Conservation (phyloP, 2,329 filamentous ascomycete species). For the Aspergillus fumigatiaffinis region DNA sequence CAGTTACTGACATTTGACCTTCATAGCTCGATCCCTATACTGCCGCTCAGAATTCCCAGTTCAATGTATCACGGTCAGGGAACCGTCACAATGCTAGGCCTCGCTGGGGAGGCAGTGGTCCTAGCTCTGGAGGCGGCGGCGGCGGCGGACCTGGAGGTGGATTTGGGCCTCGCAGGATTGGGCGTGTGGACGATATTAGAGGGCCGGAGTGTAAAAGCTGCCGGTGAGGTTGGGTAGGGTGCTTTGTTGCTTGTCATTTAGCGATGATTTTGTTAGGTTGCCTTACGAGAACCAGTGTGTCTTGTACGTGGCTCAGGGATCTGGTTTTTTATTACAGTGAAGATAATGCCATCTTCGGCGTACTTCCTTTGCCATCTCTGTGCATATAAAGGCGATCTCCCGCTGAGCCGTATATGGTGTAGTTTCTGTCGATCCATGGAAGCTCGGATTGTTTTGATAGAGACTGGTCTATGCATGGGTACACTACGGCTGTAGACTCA, state of each 20-base stretch:
- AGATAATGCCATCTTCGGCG: neutral
- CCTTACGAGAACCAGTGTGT: neutral
- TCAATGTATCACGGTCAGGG: slow-evolving; percentile 38
- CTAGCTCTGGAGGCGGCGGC: slow-evolving; percentile 24
- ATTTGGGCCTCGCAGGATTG: slow-evolving; percentile 36
- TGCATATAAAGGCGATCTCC: no score
- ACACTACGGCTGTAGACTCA: neutral
- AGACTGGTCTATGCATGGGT: neutral
- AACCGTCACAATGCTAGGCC: slow-evolving; percentile 21
- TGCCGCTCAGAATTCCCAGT: slow-evolving; percentile 44
- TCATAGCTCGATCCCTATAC: slow-evolving; percentile 44
- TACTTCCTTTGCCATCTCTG: neutral
- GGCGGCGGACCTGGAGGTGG: slow-evolving; percentile 25
- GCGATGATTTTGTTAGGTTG: neutral
- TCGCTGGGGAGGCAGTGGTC: slow-evolving; percentile 22
- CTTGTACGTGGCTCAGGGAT: neutral
- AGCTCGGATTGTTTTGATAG: neutral
- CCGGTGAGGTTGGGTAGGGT: slow-evolving; percentile 20
- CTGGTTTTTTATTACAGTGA: neutral
- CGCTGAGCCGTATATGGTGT: neutral
- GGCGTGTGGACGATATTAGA: slow-evolving; percentile 46
- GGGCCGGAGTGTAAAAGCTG: slow-evolving; percentile 47
- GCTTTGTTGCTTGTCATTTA: neutral
- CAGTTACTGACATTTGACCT: slow-evolving; percentile 10
- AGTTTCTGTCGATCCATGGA: neutral